Evolutionary conservation across 1,284 basidiomycete genomes (phyloP).

Genomic region (Puccinia hordei): DNA sequence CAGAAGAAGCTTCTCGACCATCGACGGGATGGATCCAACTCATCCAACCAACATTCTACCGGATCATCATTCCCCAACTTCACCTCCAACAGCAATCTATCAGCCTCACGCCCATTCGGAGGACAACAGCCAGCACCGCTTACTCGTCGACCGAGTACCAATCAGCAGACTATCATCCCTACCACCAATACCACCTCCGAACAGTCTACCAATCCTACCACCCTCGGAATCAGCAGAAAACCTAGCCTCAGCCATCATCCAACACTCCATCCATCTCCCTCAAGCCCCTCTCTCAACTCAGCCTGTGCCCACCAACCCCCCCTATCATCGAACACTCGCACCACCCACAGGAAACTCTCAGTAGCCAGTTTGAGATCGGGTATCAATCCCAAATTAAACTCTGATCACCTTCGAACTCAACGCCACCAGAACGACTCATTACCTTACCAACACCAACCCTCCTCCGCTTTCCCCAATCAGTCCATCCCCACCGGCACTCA

Average conservation of each 20-base stretch:
- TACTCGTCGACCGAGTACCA: slow-evolving; percentile 10
- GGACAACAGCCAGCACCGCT: slow-evolving; percentile 14
- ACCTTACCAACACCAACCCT: not conserved
- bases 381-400: slow-evolving; percentile 9
- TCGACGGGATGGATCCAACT: too few species aligned
- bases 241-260: slow-evolving; percentile 30
- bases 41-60: too few species aligned
- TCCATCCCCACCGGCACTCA: slow-evolving; percentile 19
- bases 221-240: too few species aligned
- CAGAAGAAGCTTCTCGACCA: too few species aligned
- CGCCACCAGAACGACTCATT: slow-evolving; percentile 9
- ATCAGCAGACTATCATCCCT: too few species aligned
- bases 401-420: not conserved
- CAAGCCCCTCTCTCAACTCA: too few species aligned
- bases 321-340: slow-evolving; percentile 19
- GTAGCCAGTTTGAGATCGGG: slow-evolving; percentile 24
- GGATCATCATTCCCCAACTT: too few species aligned
- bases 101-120: slow-evolving; percentile 46
- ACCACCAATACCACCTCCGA: too few species aligned
- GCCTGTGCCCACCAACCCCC: not conserved
- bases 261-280: too few species aligned
- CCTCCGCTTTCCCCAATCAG: slow-evolving; percentile 22
- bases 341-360: slow-evolving; percentile 24
- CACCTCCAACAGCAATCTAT: not conserved
- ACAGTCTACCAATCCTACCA: too few species aligned